A percentile compares a stretch with the other conserved stretches of the same genome.
phyloP scores from a whole-genome alignment of 805 yeast genomes.

The Hanseniaspora vineae region DNA sequence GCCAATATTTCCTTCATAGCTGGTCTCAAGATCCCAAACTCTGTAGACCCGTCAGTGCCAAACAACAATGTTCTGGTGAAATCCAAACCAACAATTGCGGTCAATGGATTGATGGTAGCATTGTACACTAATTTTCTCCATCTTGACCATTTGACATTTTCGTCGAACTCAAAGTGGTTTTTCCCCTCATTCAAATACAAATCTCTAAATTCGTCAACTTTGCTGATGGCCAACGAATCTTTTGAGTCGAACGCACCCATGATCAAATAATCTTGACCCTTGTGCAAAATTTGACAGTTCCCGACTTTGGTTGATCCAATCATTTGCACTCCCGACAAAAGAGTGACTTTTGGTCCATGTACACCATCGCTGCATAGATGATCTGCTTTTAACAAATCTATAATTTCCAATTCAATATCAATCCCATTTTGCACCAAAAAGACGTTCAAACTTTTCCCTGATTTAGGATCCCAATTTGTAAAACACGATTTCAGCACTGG shows the following conservation, averaged over 20 bases:
- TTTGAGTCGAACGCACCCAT: constrained; percentile 10
- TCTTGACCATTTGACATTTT: constrained; percentile 27
- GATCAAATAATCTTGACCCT: constrained; percentile 7
- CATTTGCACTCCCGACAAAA: constrained; percentile 9
- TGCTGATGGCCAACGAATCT: constrained; percentile 4
- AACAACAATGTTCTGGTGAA: constrained; percentile 7
- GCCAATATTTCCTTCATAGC: constrained; percentile 56
- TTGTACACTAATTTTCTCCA: constrained; percentile 62
- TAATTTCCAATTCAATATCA: constrained; percentile 42
- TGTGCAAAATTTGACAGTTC: constrained; percentile 6
- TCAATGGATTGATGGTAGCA: constrained; percentile 49
- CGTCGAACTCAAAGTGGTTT: constrained; percentile 7
- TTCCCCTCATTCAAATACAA: constrained; percentile 11
- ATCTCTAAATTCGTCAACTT: constrained; percentile 5
- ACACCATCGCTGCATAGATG: constrained; percentile 5
- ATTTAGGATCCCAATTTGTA: constrained; percentile 2
- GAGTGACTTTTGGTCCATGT: constrained; percentile 5
- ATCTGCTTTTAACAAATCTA: constrained; percentile 14
- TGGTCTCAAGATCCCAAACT: constrained; percentile 47
- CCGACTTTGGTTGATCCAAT: constrained; percentile 13
- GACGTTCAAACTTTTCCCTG: constrained; percentile 27
- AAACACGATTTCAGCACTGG: constrained; percentile 29
- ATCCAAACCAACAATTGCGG: constrained; percentile 39
- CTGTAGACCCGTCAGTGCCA: constrained; percentile 27
- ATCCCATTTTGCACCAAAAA: constrained; percentile 57